Evolutionary conservation across 2,329 filamentous ascomycete species (phyloP), one percentile per base, ranked within the genome.

Genomic region (Ampelomyces quisqualis): DNA sequence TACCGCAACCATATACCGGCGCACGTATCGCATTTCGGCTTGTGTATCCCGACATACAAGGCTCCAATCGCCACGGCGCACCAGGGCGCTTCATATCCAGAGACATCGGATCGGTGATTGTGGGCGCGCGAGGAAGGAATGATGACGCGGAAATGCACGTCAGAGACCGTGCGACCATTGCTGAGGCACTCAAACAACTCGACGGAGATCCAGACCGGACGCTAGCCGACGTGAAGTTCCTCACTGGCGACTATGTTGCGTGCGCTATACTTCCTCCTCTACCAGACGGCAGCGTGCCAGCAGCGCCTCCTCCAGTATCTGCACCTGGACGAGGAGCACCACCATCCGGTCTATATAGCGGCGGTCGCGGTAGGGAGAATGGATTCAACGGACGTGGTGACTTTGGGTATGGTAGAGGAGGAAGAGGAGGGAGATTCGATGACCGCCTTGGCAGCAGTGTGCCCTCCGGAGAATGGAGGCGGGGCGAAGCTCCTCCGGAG

Each of bases 1-100:
- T 95, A 2, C 88, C 90, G 1, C 74, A 77, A 24, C 87, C 87
- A 0, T 80, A 84, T 5, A 78, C 90, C 27, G 90, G 91, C 46
- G 91, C 90, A 7, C 82, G 91, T 38, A 77, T 96, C n/a, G 83
- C 82, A 46, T 97, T 93, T 71, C 85, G 90, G 33, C 79, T 95
- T 13, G 81, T 96, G 38, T 95, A 86, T 64, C 86, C 87, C 2
- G 89, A 95, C 67, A 80, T 86, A 17, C 70, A 75, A 36, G 69
- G 68, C 30, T 66, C 74, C 44, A 59, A 70, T 39, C 52, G 62
- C 3, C 51, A 67, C 57, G 50, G 68, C 63, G 70, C 68, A 18
- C 69, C 76, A 35, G 77, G 80, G 48, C 79, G 84, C 21, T 95
- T 86, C 70, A 76, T 85, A 11, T 82, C 82, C 15, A 90, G 88